phyloP scores from a whole-genome alignment of 108 stramenopile species.

The Ochromonas danica region DNA sequence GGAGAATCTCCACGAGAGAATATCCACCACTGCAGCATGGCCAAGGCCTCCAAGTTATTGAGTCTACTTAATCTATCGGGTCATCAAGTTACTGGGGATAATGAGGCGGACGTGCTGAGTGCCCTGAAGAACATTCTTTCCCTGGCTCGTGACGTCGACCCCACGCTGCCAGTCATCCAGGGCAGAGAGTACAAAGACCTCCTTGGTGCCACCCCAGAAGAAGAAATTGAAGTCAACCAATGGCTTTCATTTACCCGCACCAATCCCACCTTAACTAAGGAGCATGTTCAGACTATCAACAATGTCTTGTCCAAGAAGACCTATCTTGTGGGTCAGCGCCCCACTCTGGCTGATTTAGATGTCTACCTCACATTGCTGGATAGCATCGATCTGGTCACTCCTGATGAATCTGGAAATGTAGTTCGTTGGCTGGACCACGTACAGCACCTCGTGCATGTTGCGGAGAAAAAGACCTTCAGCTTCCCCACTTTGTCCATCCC shows the following conservation, averaged over 20 bases:
- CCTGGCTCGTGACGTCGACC: no score
- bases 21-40: no score
- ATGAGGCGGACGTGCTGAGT: no score
- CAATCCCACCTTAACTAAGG: neutral
- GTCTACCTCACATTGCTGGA: neutral
- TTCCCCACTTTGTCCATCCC: neutral
- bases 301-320: neutral
- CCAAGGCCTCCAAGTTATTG: no score
- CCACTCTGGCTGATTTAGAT: slow-evolving; percentile 4
- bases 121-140: no score
- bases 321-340: neutral
- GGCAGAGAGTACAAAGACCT: no score
- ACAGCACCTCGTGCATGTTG: neutral
- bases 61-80: no score
- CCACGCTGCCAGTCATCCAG: no score
- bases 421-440: slow-evolving; percentile 12
- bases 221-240: neutral
- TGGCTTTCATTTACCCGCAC: neutral
- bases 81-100: no score
- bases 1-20: no score
- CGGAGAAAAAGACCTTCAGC: neutral
- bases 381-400: neutral
- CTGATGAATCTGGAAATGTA: neutral
- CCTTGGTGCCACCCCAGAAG: no score
- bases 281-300: neutral